Evolutionary conservation across 148 eudicot genomes (phyloP).

Genomic region (Talinum fruticosum): DNA sequence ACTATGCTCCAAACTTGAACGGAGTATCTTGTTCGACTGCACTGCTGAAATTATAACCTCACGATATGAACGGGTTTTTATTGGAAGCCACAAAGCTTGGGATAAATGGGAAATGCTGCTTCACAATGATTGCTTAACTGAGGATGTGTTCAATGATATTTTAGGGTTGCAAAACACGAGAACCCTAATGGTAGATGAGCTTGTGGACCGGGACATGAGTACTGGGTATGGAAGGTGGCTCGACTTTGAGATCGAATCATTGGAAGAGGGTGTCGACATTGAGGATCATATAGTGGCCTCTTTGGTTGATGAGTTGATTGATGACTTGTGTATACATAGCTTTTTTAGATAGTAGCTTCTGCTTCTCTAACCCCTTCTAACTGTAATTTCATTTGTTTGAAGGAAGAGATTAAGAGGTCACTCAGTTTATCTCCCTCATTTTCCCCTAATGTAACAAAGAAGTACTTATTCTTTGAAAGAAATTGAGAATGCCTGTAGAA

Average conservation of each 20-base stretch:
- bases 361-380: slow-evolving; percentile 19
- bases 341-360: slow-evolving; percentile 11
- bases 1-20: slow-evolving; percentile 41
- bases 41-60: slow-evolving; percentile 48
- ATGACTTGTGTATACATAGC: slow-evolving; percentile 43
- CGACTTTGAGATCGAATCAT: slow-evolving; percentile 65
- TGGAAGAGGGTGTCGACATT: slow-evolving; percentile 75
- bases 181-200: slow-evolving; percentile 70
- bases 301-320: slow-evolving; percentile 70
- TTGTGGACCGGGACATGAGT: slow-evolving; percentile 87
- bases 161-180: slow-evolving; percentile 50
- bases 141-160: slow-evolving; percentile 63
- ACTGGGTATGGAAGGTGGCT: slow-evolving; percentile 68
- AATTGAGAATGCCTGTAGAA: slow-evolving; percentile 1
- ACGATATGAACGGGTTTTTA: slow-evolving; percentile 33
- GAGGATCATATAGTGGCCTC: slow-evolving; percentile 48
- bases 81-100: slow-evolving; percentile 56
- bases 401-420: slow-evolving; percentile 3
- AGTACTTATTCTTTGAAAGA: slow-evolving; percentile 20
- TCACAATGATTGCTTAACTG: slow-evolving; percentile 50
- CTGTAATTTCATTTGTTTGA: slow-evolving; percentile 12
- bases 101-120: slow-evolving; percentile 45
- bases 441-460: slow-evolving; percentile 14
- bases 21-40: slow-evolving; percentile 58
- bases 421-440: not conserved